These are phyloP conservation scores for Lathyrus tuberosus DNA, from an alignment of 306 rosid species.

Conservation along the genomic window DNA sequence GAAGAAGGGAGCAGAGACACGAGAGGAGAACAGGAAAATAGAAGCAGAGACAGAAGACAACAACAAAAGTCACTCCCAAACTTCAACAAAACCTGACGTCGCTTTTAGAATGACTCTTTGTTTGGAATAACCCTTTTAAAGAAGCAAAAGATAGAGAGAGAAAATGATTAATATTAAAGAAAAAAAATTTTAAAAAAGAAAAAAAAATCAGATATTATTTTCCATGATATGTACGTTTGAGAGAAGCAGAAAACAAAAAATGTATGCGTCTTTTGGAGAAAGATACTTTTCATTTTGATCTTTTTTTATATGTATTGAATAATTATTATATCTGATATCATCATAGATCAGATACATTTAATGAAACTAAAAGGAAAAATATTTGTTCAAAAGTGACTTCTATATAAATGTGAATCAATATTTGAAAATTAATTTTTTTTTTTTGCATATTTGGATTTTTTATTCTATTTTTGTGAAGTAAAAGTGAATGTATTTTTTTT, in stretches of 20 bases:
- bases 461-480: too few relatives aligned
- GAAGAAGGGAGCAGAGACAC: constrained; percentile 19
- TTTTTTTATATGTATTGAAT: too few relatives aligned
- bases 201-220: neutral
- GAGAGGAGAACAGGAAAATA: neutral
- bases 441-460: too few relatives aligned
- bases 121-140: constrained; percentile 12
- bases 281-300: neutral
- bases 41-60: neutral
- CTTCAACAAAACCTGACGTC: constrained; percentile 28
- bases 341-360: too few relatives aligned
- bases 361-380: too few relatives aligned
- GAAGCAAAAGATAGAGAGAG: neutral
- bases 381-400: too few relatives aligned
- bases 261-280: neutral
- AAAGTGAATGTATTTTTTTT: too few relatives aligned
- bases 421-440: too few relatives aligned
- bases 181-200: neutral
- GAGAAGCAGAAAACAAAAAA: neutral
- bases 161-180: neutral
- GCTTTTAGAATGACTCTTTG: constrained; percentile 5
- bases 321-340: too few relatives aligned
- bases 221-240: neutral
- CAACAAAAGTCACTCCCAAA: constrained; percentile 33
- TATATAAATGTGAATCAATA: too few relatives aligned